Evolutionary conservation across 2,329 filamentous ascomycete genomes (phyloP).

Genomic region (Sclerotinia subarctica): DNA sequence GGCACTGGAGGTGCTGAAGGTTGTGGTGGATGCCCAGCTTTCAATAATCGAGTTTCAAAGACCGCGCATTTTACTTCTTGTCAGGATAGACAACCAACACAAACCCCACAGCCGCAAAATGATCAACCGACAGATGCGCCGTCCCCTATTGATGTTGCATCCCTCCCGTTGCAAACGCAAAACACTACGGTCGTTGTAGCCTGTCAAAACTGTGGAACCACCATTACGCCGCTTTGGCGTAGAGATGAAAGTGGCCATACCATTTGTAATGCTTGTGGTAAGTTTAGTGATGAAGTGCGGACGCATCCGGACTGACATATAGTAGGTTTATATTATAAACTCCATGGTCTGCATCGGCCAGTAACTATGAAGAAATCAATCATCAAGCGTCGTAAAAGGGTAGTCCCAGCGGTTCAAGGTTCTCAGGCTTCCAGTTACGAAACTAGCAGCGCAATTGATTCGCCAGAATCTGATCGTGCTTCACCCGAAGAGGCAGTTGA

Average conservation of each 20-base stretch:
- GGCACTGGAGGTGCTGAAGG: constrained; percentile 93
- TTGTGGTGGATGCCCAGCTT: constrained; percentile 93
- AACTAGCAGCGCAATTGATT: constrained; percentile 40
- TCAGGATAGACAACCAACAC: constrained; percentile 30
- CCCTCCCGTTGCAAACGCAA: constrained; percentile 44
- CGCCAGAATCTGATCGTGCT: constrained; percentile 38
- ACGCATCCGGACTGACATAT: constrained; percentile 24
- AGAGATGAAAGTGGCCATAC: constrained; percentile 92
- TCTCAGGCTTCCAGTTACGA: constrained; percentile 47
- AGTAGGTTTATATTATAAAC: constrained; percentile 84
- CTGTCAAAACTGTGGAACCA: constrained; percentile 95
- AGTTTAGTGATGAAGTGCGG: constrained; percentile 40
- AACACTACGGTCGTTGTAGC: constrained; percentile 70
- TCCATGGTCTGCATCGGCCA: constrained; percentile 88
- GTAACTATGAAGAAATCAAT: constrained; percentile 99
- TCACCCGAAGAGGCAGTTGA: constrained; percentile 31
- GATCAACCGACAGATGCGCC: constrained; percentile 37
- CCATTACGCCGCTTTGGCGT: constrained; percentile 93
- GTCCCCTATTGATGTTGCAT: constrained; percentile 50
- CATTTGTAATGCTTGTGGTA: constrained; percentile 98
- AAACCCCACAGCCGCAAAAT: constrained; percentile 30
- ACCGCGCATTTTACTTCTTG: constrained; percentile 66
- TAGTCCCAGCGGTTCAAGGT: constrained; percentile 70
- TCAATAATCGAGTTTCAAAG: constrained; percentile 94
- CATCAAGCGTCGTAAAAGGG: constrained; percentile 92